These are phyloP conservation scores for Suillus occidentalis DNA, from an alignment of 768 basidiomycete genomes.

Conservation along the genomic window DNA sequence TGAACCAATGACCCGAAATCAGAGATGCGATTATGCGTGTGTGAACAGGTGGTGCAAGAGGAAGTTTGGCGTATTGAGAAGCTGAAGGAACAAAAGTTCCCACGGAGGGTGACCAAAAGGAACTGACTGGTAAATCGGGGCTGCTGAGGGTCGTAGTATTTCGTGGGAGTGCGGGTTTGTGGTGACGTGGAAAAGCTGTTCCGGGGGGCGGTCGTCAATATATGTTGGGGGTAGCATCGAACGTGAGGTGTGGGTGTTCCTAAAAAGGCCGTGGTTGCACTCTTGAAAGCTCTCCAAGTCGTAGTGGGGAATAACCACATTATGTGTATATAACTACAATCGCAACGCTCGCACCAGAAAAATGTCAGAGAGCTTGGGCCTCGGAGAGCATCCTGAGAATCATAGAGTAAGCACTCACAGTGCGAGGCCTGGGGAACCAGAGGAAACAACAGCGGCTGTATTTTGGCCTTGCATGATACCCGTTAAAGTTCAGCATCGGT, in stretches of 20 bases:
- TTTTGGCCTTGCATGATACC: neutral
- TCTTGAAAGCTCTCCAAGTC: neutral
- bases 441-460: neutral
- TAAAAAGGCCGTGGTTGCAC: neutral
- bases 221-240: neutral
- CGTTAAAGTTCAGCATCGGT: neutral
- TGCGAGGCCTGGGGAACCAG: neutral
- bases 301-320: neutral
- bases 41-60: neutral
- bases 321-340: neutral
- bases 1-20: no score
- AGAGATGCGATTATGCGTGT: neutral
- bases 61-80: neutral
- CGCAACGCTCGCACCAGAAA: neutral
- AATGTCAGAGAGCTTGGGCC: neutral
- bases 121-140: no score
- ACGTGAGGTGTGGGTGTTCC: neutral
- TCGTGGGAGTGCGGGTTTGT: no score
- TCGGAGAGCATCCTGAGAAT: neutral
- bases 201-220: no score
- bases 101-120: no score
- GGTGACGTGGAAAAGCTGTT: no score
- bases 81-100: neutral
- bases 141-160: neutral
- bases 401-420: neutral